Base-by-base conservation (phyloP, 2,329 filamentous ascomycete genomes). In the Aspergillus sp. region DNA sequence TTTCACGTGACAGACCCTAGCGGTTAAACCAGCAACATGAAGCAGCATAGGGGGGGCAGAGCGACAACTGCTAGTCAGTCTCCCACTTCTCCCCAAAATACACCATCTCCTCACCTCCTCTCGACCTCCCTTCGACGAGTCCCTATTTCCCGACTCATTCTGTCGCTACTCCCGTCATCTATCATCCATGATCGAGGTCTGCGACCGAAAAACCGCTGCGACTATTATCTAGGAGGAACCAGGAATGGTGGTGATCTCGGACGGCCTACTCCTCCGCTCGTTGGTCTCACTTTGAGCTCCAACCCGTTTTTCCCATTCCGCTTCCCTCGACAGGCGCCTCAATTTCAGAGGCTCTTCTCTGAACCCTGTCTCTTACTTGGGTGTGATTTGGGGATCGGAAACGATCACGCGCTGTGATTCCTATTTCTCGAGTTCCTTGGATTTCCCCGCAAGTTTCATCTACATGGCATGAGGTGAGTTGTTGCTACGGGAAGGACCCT, bases 231-330 rank as follows among this genome's bases (percentile, higher is more conserved):
- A 47, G 47, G 55, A 58, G 53, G 55, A 54, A 63, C 51, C 55
- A 60, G 65, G 64, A 59, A 67, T 66, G 64, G 52, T 64, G 58
- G 58, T 64, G 56, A 57, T 66, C 60, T 61, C 60, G 58, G 59
- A 61, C 61, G 64, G 61, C 59, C 55, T 65, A 62, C 65, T 69
- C 61, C 66, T 65, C 67, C 66, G 65, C 63, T 61, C 67, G 63
- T 65, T 64, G 61, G 63, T 68, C 64, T 67, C 65, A 62, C 61
- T 60, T 62, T 64, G 60, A 64, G 60, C 59, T 64, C 55, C 58
- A 56, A 60, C 60, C 46, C 55, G 9, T 29, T 29, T 58, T 58
- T 59, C 45, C 49, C 52, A 56, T 52, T 50, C 50, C 55, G 42
- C 55, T 50, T 50, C 50, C 48, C 49, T 59, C 47, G 45, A 57